Evolutionary conservation across 2,329 filamentous ascomycete species (phyloP).

Genomic region (Diaporthe ilicicola): DNA sequence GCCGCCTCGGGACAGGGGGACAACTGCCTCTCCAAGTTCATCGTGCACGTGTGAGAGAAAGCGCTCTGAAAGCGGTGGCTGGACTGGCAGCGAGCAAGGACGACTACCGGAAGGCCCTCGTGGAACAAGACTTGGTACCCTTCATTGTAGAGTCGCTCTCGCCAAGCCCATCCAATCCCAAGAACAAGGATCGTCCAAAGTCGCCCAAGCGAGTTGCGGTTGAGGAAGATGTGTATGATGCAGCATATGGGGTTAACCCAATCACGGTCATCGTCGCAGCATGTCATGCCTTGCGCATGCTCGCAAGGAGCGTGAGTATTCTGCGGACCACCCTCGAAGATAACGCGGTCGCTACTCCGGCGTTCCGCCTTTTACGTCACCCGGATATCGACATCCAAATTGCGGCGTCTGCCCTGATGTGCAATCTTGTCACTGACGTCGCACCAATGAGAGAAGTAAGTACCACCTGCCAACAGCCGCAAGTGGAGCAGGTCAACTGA

Average conservation of each 20-base stretch:
- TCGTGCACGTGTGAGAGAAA: conserved; percentile 79
- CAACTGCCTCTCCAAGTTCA: conserved; percentile 70
- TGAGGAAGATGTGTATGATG: conserved; percentile 42
- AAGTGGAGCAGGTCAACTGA: conserved; percentile 32
- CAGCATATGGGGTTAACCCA: conserved; percentile 76
- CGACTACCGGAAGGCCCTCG: conserved; percentile 81
- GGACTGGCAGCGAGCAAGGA: conserved; percentile 84
- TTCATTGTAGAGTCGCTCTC: conserved; percentile 84
- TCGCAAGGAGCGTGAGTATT: conserved; percentile 85
- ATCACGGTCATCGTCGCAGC: conserved; percentile 82
- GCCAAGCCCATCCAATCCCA: conserved; percentile 62
- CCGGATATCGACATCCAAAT: conserved; percentile 81
- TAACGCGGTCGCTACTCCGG: conserved; percentile 78
- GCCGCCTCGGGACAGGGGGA: conserved; percentile 67
- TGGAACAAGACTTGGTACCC: conserved; percentile 81
- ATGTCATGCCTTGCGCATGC: conserved; percentile 80
- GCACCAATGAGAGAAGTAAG: conserved; percentile 90
- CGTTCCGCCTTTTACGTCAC: conserved; percentile 79
- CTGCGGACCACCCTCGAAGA: conserved; percentile 89
- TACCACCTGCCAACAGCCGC: conserved; percentile 32
- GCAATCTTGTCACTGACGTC: conserved; percentile 86
- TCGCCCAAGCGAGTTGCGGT: conserved; percentile 46
- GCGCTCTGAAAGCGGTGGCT: conserved; percentile 80
- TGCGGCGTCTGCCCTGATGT: conserved; percentile 83
- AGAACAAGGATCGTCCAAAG: conserved; percentile 52